A percentile compares a stretch with the other conserved stretches of the same genome.
Evolutionary conservation across 2,329 filamentous ascomycete species (phyloP).

Genomic region (Epichloe festucae): DNA sequence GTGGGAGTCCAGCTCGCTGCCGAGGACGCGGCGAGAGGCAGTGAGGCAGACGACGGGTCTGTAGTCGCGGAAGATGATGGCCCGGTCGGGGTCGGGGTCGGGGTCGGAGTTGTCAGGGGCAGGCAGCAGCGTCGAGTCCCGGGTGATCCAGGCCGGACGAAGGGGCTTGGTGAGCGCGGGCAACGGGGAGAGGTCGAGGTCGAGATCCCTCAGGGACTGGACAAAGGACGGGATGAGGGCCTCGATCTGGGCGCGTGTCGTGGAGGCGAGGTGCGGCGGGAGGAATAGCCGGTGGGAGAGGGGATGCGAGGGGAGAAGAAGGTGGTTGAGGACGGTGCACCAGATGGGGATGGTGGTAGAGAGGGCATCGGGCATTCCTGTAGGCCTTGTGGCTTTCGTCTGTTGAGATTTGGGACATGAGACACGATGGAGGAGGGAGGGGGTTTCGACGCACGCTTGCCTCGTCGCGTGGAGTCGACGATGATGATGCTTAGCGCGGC

Average conservation of each 20-base stretch:
- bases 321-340: conserved; percentile 74
- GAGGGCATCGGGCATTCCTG: conserved; percentile 83
- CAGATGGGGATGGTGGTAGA: conserved; percentile 91
- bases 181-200: conserved; percentile 47
- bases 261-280: conserved; percentile 58
- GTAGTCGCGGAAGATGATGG: conserved; percentile 40
- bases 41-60: conserved; percentile 75
- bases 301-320: conserved; percentile 52
- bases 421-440: too few species aligned
- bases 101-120: neutral
- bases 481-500: conserved; percentile 50
- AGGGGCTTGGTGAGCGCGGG: conserved; percentile 56
- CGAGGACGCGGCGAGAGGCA: conserved; percentile 58
- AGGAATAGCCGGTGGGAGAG: conserved; percentile 46
- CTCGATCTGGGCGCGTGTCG: conserved; percentile 66
- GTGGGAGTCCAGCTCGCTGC: conserved; percentile 49
- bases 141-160: conserved; percentile 68
- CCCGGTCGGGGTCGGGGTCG: neutral
- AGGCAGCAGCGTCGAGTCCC: conserved; percentile 37
- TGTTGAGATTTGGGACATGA: neutral
- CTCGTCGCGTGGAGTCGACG: conserved; percentile 83
- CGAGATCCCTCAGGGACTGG: conserved; percentile 38
- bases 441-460: conserved; percentile 50
- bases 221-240: conserved; percentile 43
- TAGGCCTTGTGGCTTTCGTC: neutral